Conservation (phyloP, 495 filamentous ascomycete species). For the Penicillium silybi region DNA sequence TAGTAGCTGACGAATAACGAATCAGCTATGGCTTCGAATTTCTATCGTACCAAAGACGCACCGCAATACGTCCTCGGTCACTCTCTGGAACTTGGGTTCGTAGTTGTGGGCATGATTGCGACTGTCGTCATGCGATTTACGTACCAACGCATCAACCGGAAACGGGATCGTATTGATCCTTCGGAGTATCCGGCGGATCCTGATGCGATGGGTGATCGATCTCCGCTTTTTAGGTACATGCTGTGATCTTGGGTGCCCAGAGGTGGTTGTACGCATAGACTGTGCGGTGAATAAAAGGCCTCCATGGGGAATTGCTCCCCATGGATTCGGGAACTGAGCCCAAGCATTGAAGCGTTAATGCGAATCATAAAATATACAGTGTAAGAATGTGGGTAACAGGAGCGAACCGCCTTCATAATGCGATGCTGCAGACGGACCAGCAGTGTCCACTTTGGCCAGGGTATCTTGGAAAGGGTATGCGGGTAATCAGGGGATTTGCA, state of each 20-base stretch:
- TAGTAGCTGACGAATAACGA: neutral
- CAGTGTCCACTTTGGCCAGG: neutral
- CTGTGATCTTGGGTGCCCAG: slow-evolving; percentile 19
- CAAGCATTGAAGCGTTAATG: neutral
- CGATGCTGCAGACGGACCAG: neutral
- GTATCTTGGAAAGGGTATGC: neutral
- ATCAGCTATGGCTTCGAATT: slow-evolving; percentile 68
- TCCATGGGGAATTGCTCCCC: neutral
- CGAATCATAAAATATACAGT: neutral
- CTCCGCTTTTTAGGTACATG: slow-evolving; percentile 62
- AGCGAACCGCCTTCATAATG: neutral
- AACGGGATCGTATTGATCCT: slow-evolving; percentile 50
- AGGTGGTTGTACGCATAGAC: neutral
- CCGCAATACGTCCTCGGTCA: slow-evolving; percentile 68
- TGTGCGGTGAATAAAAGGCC: neutral
- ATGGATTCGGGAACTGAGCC: too few relatives aligned
- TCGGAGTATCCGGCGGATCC: slow-evolving; percentile 48
- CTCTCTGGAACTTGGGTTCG: slow-evolving; percentile 64
- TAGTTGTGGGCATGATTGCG: slow-evolving; percentile 57
- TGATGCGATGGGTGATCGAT: slow-evolving; percentile 58
- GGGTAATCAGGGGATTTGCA: neutral
- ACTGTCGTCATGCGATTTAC: slow-evolving; percentile 48
- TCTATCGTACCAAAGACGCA: slow-evolving; percentile 62
- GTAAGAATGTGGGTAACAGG: neutral
- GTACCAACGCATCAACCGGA: slow-evolving; percentile 60